Base-by-base conservation (phyloP, 345 rosid genomes). In the Eutrema yunnanense region DNA sequence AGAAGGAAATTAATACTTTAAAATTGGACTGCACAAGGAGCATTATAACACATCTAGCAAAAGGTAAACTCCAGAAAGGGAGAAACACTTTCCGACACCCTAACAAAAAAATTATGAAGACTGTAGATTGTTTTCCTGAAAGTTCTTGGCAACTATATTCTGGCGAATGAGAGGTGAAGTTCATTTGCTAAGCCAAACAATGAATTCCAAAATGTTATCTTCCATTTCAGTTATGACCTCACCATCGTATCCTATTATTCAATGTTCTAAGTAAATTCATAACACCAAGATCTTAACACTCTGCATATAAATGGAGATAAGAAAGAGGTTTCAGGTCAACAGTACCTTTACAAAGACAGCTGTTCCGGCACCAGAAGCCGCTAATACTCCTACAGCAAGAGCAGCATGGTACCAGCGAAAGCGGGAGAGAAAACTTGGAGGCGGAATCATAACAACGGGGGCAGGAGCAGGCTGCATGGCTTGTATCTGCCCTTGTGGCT, bases 341-440 rank as follows among this genome's bases (percentile, higher is more conserved):
- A 0, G 8, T 77, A 92, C 99, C 99, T 95, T 90, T 4, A 92
- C 66, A 56, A 90, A 74, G 49, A 95, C 73, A 73, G 84, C 94
- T 30, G 96, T 85, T 60, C 98, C 96, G 51, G 92, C 96, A 81
- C 98, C 92, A 49, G 98, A 90, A 50, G 80, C 90, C 14, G 98
- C 97, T 62, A 95, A 69, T 29, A 87, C 56, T 51, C 98, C 98
- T 8, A 95, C 82, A 67, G 94, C 91, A 74, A 79, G 63, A 80
- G 83, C 66, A 72, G 89, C 97, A 83, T 95, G 95, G 74, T 87
- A 88, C 98, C 98, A 95, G 66, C 82, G 91, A 84, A 88, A 86
- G 29, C 40, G 61, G 6, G 83, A 46, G 62, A 80, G 75, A 9
- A 81, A 62, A 47, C 79, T 81, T 12, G 19, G 65, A 32, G 86